Conservation (phyloP, 83 land plant genomes). For the Thuja plicata region DNA sequence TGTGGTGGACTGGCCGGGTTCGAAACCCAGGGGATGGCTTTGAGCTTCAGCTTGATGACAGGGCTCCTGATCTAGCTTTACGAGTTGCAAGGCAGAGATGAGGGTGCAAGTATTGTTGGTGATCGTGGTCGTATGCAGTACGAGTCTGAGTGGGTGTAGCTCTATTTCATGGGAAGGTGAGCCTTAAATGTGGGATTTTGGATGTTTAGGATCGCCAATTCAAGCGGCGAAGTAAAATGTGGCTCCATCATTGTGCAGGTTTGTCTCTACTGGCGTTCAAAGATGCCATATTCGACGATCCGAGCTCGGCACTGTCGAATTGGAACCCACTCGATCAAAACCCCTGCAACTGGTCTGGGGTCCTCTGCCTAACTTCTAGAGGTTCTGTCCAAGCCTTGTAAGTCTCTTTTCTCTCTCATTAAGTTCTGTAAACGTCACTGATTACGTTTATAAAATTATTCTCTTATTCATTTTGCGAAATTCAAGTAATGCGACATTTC, state of each 20-base stretch:
- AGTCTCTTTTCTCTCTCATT: neutral
- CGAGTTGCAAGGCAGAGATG: neutral
- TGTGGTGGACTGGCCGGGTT: neutral
- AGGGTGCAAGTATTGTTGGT: neutral
- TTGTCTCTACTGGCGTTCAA: constrained; percentile 40
- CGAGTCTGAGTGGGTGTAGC: neutral
- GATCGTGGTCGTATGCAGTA: neutral
- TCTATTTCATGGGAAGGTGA: constrained; percentile 10
- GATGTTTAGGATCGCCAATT: neutral
- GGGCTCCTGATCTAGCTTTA: neutral
- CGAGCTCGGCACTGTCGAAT: constrained; percentile 32
- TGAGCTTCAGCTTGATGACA: neutral
- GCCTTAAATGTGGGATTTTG: neutral
- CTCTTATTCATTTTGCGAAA: neutral
- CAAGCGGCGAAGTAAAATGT: neutral
- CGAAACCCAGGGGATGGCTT: neutral
- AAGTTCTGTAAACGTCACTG: neutral
- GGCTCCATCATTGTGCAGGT: constrained; percentile 26
- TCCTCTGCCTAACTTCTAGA: constrained; percentile 27
- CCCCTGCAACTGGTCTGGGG: constrained; percentile 61
- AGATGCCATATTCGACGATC: constrained; percentile 50
- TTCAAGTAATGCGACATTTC: neutral
- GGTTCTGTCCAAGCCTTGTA: constrained; percentile 40
- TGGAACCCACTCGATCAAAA: constrained; percentile 46
- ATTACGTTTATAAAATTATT: no score